Conservation (phyloP, 805 yeast species). For the Starmerella bombi region DNA sequence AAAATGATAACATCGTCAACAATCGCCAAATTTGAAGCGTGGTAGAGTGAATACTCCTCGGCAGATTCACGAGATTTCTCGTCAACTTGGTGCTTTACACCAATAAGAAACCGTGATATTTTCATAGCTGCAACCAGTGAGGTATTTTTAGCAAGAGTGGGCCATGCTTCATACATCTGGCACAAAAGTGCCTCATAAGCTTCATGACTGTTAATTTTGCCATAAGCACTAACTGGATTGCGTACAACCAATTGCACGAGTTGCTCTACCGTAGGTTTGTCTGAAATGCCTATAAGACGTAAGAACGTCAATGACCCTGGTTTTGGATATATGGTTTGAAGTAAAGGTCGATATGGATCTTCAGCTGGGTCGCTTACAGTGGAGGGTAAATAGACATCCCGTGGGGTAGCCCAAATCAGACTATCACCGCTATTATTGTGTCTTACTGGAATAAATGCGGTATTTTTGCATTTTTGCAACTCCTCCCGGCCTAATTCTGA, state of each 20-base stretch:
- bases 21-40: constrained; percentile 24
- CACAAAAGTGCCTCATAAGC: constrained; percentile 21
- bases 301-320: constrained; percentile 25
- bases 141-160: constrained; percentile 3
- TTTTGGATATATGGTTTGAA: constrained; percentile 10
- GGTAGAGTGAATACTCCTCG: constrained; percentile 4
- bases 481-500: constrained; percentile 20
- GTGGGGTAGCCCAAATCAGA: constrained; percentile 19
- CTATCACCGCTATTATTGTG: background rate
- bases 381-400: constrained; percentile 19
- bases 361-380: constrained; percentile 4
- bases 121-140: constrained; percentile 22
- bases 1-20: constrained; percentile 29
- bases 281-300: constrained; percentile 25
- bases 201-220: constrained; percentile 20
- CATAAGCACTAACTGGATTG: constrained; percentile 3
- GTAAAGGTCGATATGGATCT: constrained; percentile 10
- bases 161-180: constrained; percentile 13
- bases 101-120: background rate
- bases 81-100: background rate
- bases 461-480: constrained; percentile 10
- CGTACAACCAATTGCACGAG: constrained; percentile 18
- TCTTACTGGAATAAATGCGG: constrained; percentile 24
- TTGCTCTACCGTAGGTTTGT: constrained; percentile 26
- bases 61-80: constrained; percentile 6